Evolutionary conservation across 2,329 filamentous ascomycete species (phyloP).

Genomic region (Fusarium oligoseptatum): DNA sequence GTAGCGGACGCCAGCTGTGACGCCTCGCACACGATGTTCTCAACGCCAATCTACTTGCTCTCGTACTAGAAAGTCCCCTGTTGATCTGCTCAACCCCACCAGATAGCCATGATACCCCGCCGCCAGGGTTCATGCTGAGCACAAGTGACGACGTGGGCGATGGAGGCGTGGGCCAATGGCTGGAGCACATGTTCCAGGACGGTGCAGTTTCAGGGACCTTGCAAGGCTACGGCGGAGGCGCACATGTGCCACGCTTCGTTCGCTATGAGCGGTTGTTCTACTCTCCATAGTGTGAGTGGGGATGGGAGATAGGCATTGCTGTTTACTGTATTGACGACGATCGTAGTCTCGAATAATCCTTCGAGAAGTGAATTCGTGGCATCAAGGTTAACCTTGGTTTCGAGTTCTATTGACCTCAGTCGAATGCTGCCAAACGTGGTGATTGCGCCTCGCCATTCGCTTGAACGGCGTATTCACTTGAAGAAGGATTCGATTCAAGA

Average conservation of each 20-base stretch:
- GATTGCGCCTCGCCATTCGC: not conserved
- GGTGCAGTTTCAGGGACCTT: constrained; percentile 44
- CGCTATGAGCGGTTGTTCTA: constrained; percentile 39
- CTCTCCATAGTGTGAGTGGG: constrained; percentile 39
- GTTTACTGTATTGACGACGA: constrained; percentile 27
- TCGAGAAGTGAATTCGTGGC: not conserved
- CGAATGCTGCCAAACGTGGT: not conserved
- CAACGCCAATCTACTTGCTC: constrained; percentile 36
- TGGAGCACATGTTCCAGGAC: constrained; percentile 56
- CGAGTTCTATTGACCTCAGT: not conserved
- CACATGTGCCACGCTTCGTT: constrained; percentile 47
- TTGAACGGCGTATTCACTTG: not conserved
- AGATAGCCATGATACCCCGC: constrained; percentile 43
- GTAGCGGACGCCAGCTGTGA: constrained; percentile 24
- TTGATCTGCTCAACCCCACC: constrained; percentile 43
- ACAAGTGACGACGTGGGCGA: constrained; percentile 19
- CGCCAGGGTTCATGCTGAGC: constrained; percentile 28
- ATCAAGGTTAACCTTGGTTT: not conserved
- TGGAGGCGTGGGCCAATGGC: constrained; percentile 55
- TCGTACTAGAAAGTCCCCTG: constrained; percentile 22
- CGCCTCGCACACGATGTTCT: constrained; percentile 30
- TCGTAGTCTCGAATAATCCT: constrained; percentile 20
- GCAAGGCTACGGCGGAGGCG: constrained; percentile 38
- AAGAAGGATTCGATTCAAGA: not conserved
- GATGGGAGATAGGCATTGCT: constrained; percentile 15